Evolutionary conservation across 139 green algal species (phyloP).

Genomic region (Chlorella ohadii): DNA sequence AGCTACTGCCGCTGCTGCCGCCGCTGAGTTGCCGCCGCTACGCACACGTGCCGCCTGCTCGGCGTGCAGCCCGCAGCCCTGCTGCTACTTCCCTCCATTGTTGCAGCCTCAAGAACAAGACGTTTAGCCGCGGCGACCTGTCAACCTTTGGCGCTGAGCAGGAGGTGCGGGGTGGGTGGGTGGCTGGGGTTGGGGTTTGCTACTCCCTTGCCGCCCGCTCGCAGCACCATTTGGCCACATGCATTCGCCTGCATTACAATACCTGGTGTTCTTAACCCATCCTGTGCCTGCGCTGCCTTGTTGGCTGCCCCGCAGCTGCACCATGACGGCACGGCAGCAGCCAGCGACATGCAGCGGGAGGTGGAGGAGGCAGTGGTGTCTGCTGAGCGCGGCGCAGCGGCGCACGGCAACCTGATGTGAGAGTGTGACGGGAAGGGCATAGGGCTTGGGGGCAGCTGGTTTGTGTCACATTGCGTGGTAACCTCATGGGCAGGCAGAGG

Average conservation of each 20-base stretch:
- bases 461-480: too few relatives aligned
- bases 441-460: too few relatives aligned
- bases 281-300: not conserved
- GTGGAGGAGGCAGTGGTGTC: conserved; percentile 19
- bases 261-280: too few relatives aligned
- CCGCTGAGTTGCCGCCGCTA: not conserved
- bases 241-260: too few relatives aligned
- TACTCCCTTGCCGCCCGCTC: too few relatives aligned
- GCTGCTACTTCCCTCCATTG: not conserved
- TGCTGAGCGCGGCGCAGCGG: not conserved
- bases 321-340: not conserved
- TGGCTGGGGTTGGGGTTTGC: too few relatives aligned
- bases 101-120: conserved; percentile 16
- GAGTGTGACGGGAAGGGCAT: not conserved
- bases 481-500: too few relatives aligned
- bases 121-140: conserved; percentile 25
- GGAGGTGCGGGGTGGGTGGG: not conserved
- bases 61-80: too few relatives aligned
- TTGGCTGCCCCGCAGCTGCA: not conserved
- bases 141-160: conserved; percentile 17
- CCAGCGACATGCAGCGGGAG: not conserved
- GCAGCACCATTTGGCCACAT: too few relatives aligned
- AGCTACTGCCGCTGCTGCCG: not conserved
- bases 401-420: not conserved
- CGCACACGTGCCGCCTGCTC: not conserved